These are phyloP conservation scores for Petunia secreta DNA, from an alignment of 257 asterid genomes.

Conservation along the genomic window DNA sequence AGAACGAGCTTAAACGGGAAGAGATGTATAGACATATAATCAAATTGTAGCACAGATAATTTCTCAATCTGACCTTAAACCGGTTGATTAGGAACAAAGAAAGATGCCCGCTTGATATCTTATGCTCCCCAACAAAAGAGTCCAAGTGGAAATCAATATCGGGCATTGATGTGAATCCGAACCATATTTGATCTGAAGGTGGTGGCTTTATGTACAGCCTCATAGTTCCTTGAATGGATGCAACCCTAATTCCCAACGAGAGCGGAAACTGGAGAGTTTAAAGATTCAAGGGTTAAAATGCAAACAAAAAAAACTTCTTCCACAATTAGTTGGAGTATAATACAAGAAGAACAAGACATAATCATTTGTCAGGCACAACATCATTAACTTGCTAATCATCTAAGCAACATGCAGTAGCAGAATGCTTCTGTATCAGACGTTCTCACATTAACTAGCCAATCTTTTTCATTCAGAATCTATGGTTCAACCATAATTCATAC, in stretches of 20 bases:
- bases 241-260: conserved; percentile 68
- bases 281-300: conserved; percentile 34
- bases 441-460: not conserved
- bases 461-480: conserved; percentile 14
- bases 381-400: not conserved
- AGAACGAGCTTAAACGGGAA: not conserved
- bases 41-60: conserved; percentile 5
- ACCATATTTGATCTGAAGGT: conserved; percentile 96
- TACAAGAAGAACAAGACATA: conserved; percentile 3
- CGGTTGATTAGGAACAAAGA: conserved; percentile 73
- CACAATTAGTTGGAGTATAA: not conserved
- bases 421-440: conserved; percentile 13
- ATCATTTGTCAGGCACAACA: not conserved
- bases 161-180: conserved; percentile 89
- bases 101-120: conserved; percentile 77
- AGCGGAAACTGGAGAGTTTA: conserved; percentile 74
- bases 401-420: conserved; percentile 10
- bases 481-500: conserved; percentile 10
- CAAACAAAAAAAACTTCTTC: conserved; percentile 14
- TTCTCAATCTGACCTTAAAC: conserved; percentile 69
- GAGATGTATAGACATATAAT: not conserved
- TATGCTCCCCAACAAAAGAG: conserved; percentile 81
- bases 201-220: conserved; percentile 84
- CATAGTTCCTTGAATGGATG: conserved; percentile 85
- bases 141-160: conserved; percentile 82